phyloP scores from a whole-genome alignment of 495 filamentous ascomycete genomes.

The Annulohypoxylon moriforme region DNA sequence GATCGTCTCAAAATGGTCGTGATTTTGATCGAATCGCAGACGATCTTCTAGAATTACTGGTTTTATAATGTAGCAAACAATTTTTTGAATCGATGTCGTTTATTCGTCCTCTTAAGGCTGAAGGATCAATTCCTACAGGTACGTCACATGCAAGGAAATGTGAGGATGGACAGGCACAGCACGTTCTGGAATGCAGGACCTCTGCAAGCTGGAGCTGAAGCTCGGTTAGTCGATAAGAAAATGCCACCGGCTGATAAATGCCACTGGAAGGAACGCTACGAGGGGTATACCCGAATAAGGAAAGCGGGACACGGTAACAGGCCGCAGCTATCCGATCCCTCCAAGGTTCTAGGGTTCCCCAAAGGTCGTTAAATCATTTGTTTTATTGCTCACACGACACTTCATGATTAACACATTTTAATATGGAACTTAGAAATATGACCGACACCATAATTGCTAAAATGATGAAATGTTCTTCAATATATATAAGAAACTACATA shows the following conservation, averaged over 20 bases:
- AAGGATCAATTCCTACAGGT: constrained; percentile 27
- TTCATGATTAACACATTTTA: background rate
- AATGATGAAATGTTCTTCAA: no score
- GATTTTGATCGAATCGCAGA: background rate
- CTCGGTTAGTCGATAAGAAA: constrained; percentile 12
- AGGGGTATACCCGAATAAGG: constrained; percentile 5
- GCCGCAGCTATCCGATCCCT: background rate
- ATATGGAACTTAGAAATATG: no score
- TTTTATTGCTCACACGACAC: background rate
- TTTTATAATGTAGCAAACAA: background rate
- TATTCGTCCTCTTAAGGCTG: constrained; percentile 39
- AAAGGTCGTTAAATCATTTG: no score
- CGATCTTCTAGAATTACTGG: background rate
- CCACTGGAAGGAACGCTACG: background rate
- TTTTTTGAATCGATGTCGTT: constrained; percentile 15
- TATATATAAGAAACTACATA: no score
- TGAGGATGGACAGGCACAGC: constrained; percentile 34
- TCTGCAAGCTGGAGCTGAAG: constrained; percentile 1
- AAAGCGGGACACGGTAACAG: background rate
- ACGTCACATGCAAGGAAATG: constrained; percentile 38
- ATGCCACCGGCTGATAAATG: background rate
- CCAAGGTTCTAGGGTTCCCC: no score
- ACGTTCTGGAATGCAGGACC: constrained; percentile 35
- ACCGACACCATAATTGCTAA: background rate
- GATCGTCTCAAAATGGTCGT: background rate